Base-by-base conservation (phyloP, 768 basidiomycete genomes). In the Boletus reticuloceps region DNA sequence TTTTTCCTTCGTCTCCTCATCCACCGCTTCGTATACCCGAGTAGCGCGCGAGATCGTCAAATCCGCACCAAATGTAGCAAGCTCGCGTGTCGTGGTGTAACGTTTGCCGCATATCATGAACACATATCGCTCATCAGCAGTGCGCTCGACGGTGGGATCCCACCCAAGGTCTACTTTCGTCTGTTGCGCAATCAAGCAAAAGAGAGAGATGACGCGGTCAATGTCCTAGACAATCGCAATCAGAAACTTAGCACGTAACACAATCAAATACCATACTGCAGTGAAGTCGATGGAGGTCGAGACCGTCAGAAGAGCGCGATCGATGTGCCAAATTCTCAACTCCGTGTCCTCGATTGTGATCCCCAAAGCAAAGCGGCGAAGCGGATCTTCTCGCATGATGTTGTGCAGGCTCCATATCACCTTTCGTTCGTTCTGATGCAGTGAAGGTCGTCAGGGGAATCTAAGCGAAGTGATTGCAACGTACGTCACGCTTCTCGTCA, bases 351-450 rank as follows among this genome's bases (percentile, higher is more conserved):
- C 66, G 16, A 70, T 51, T 0, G 66, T 70, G 22, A 72, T 63
- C 0, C 70, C 72, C 19, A 68, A 63, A 3, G 59, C 53, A 32
- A 69, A 67, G 5, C 65, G 51, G 5, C 64, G 55, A 34, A 64
- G 51, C 0, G 58, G 66, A 47, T 74, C 73, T 36, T 64, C 55
- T 2, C 56, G 55, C 66, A 74, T 68, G 42, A 64, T 61, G 17
- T 64, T 55, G 25, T 63, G 58, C 19, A 69, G 41, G 43, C 56
- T 62, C 67, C 67, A 69, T 20, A 74, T 51, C 1, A 70, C 50
- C 58, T 72, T 62, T 19, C 1, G 4, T 40, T 55, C 32, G 19
- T 61, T 58, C 63, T 64, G 6, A 22, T 19, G n/a, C 8, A 53
- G 49, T 5, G 49, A 37, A 7, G 6, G 12, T 38, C 14, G 14